Evolutionary conservation across 768 basidiomycete species (phyloP).

Genomic region (Amyloporia xantha): DNA sequence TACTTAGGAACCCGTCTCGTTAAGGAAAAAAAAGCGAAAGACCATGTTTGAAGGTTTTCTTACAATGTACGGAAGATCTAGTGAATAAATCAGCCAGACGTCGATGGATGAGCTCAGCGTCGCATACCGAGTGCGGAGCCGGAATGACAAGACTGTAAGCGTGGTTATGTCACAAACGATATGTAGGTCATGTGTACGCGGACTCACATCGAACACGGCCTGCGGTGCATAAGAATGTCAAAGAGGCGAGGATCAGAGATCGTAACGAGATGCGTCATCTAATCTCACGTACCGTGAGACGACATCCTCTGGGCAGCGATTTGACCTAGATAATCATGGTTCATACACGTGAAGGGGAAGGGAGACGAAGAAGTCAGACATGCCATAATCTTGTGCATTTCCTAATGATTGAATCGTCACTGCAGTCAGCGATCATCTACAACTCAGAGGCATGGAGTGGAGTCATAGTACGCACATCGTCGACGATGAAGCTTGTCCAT

Average conservation of each 20-base stretch:
- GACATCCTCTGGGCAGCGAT: slow-evolving; percentile 57
- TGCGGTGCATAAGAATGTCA: slow-evolving; percentile 59
- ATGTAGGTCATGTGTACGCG: too few relatives aligned
- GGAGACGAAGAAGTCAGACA: neutral
- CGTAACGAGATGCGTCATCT: neutral
- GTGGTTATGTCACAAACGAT: too few relatives aligned
- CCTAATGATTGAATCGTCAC: neutral
- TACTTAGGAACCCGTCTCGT: slow-evolving; percentile 17
- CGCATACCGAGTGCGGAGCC: slow-evolving; percentile 37
- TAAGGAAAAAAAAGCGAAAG: neutral
- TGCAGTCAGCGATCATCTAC: too few relatives aligned
- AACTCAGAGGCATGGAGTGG: neutral
- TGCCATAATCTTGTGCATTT: slow-evolving; percentile 4
- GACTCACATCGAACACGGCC: slow-evolving; percentile 49
- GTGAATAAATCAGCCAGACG: neutral
- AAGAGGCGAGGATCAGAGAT: neutral
- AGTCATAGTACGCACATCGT: slow-evolving; percentile 45
- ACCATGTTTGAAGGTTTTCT: slow-evolving; percentile 38
- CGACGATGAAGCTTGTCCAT: slow-evolving; percentile 72
- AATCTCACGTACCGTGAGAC: slow-evolving; percentile 37
- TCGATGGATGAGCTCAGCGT: neutral
- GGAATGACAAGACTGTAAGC: slow-evolving; percentile 37
- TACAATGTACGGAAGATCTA: slow-evolving; percentile 33
- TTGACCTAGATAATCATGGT: too few relatives aligned
- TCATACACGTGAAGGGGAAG: too few relatives aligned